Base-by-base conservation (phyloP, 768 basidiomycete genomes). In the Inosperma sp. region DNA sequence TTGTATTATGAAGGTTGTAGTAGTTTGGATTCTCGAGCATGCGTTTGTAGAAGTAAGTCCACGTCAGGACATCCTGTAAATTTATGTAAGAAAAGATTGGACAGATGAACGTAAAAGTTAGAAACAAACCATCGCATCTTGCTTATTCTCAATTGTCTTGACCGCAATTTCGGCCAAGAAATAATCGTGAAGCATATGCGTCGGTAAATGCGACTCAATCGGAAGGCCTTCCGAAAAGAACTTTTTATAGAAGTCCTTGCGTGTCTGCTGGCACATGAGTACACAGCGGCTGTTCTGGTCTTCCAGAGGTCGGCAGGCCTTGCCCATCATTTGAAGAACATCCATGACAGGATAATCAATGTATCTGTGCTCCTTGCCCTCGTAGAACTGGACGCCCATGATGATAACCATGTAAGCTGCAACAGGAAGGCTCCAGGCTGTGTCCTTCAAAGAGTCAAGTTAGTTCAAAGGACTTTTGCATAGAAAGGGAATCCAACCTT, bases 211-310 rank as follows among this genome's bases (percentile, higher is more conserved):
- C 0, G 91, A 94, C 66, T 99, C 96, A 56, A 98, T 96, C 5
- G 95, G 96, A 22, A 99, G 71, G n/a, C 95, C 96, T 65, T 98
- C 94, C 1, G 86, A 85, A 44, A 99, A 67, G 81, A 98, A 98
- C 68, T 97, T 98, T 72, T 93, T 95, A 79, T 94, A 98, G 69
- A 98, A 99, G 65, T 98, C 95, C 68, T 98, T 99, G 29, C 94
- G 80, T 0, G 92, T 95, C 67, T 95, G 91, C 60, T 98, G 95
- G 61, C 91, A 93, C 93, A 99, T 97, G 30, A 97, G 72, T 3
- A 99, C 87, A 61, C 95, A 98, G 12, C 93, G 87, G 59, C 91
- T 93, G 52, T 86, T 84, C 2, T 87, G 84, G 58, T 98, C 96
- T 59, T 92, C 82, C 33, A 71, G 67, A 6, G 96, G 95, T 13